Base-by-base conservation (phyloP, 768 basidiomycete genomes). In the Hysterangium stoloniferum region DNA sequence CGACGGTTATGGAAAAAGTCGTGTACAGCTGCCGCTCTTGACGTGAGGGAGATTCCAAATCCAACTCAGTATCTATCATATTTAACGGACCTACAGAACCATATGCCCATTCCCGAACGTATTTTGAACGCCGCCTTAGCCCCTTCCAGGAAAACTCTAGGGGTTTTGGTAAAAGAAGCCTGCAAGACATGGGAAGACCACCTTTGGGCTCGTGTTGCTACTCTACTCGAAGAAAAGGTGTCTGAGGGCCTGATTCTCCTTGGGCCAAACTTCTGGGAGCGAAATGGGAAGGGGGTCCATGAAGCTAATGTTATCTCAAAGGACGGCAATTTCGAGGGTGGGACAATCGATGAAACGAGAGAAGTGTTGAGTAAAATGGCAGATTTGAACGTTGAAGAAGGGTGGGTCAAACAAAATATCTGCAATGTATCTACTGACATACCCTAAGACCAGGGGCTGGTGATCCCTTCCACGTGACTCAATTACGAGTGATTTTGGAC, bases 111-210 rank as follows among this genome's bases (percentile, higher is more conserved):
- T 12, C 71, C 81, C 33, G 92, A 97, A 63, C 83, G 92, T n/a
- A 75, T 82, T 1, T 70, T 98, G 0, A 94, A 92, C 57, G 94
- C 93, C 0, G 82, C 92, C 0, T 77, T 99, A 6, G 82, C 74
- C 24, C 94, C 82, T 28, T 84, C 74, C 11, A 77, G 73, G 40
- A 82, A 75, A 64, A 87, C 86, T 1, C 74, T 79, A 0, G 68
- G 64, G 19, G 65, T 84, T 28, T 76, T 91, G 29, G 36, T 71
- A 1, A 81, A 85, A 55, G 74, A 81, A 0, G 79, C 85, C 3
- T 94, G 90, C 60, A 68, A 82, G 29, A 85, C 87, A 19, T 98
- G 95, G 94, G 88, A 94, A 60, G 96, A 99, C 60, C 84, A 94
- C 61, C 71, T 98, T 0, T 99, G 96, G 96, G 90, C 88, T 0